phyloP scores from a whole-genome alignment of 352 stramenopile species.

The Globisporangium yorkense region DNA sequence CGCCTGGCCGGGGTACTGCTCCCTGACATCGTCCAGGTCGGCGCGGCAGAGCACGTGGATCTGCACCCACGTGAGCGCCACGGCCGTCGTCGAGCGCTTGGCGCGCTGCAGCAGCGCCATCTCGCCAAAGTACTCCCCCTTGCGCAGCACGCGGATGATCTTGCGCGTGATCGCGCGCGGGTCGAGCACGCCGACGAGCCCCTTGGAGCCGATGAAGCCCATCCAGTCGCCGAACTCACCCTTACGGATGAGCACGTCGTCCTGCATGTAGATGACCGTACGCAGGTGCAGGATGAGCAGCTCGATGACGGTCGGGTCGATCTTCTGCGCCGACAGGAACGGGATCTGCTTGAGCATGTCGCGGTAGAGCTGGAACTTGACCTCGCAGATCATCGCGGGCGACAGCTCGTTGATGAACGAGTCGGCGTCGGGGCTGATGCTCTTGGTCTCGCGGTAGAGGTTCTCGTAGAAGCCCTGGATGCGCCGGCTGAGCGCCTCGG shows the following conservation, averaged over 20 bases:
- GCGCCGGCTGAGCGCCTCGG: constrained; percentile 34
- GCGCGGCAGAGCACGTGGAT: constrained; percentile 58
- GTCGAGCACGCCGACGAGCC: constrained; percentile 59
- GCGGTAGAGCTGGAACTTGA: constrained; percentile 75
- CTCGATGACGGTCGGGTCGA: constrained; percentile 65
- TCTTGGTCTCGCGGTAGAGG: constrained; percentile 63
- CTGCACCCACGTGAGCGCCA: constrained; percentile 71
- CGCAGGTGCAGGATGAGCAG: constrained; percentile 69
- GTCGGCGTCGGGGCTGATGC: constrained; percentile 52
- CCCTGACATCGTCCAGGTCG: constrained; percentile 61
- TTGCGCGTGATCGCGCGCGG: constrained; percentile 33
- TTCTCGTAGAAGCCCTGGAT: constrained; percentile 70
- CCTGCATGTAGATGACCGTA: constrained; percentile 78
- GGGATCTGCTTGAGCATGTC: constrained; percentile 79
- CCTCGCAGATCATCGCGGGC: constrained; percentile 58
- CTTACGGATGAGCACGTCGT: constrained; percentile 74
- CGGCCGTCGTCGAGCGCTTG: constrained; percentile 56
- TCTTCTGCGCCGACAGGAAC: constrained; percentile 61
- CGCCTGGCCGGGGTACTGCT: constrained; percentile 49
- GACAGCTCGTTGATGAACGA: constrained; percentile 75
- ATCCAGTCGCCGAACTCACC: constrained; percentile 82
- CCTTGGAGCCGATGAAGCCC: constrained; percentile 75
- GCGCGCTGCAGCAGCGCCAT: constrained; percentile 62
- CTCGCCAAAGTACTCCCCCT: constrained; percentile 75
- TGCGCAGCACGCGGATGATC: constrained; percentile 59